Percentiles rank a stretch among this genome's conserved stretches.
Evolutionary conservation across 2,329 filamentous ascomycete genomes (phyloP).

Genomic region (Botryotinia calthae): DNA sequence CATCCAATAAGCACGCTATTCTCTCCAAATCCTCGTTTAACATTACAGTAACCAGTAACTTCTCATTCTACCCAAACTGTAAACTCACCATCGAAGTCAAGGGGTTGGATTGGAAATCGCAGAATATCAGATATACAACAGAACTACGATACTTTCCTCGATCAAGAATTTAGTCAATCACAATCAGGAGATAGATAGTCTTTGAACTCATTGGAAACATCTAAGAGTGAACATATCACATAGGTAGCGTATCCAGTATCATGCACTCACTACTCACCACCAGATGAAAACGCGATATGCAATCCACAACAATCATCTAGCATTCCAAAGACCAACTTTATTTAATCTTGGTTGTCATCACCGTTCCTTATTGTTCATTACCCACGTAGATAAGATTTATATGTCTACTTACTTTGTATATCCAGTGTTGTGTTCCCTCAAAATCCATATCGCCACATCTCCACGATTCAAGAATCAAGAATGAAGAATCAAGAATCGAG

Average conservation of each 20-base stretch:
- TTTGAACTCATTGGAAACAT: too few relatives aligned
- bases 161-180: neutral
- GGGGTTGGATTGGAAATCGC: neutral
- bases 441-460: neutral
- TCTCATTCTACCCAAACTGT: neutral
- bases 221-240: too few relatives aligned
- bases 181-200: too few relatives aligned
- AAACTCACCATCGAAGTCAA: neutral
- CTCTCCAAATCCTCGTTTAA: neutral
- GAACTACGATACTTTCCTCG: neutral
- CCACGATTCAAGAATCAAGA: neutral
- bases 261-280: too few relatives aligned
- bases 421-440: neutral
- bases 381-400: too few relatives aligned
- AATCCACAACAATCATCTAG: neutral
- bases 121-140: neutral
- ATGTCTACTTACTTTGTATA: too few relatives aligned
- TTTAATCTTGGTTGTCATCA: neutral
- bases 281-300: neutral
- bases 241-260: too few relatives aligned
- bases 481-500: too few relatives aligned
- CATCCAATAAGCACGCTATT: neutral
- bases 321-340: too few relatives aligned
- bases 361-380: accelerated
- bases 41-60: neutral